phyloP scores from a whole-genome alignment of 768 basidiomycete species.

The Antrodiella citrinella region DNA sequence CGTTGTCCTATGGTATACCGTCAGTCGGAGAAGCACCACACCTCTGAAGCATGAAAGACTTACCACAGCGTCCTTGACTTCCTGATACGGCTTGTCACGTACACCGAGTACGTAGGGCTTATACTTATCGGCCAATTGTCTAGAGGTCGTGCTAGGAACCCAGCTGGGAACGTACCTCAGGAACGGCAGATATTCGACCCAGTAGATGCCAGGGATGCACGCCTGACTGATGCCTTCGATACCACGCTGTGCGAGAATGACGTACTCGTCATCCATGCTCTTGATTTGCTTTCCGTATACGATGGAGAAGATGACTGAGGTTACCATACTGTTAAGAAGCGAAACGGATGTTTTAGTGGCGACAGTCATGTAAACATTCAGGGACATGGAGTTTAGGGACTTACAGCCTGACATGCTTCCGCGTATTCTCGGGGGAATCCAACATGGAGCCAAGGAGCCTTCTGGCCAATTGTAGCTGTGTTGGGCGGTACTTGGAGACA shows the following conservation, averaged over 20 bases:
- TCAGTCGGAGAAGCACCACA: neutral
- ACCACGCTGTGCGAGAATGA: neutral
- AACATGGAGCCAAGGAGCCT: neutral
- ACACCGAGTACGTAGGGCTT: neutral
- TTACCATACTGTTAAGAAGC: neutral
- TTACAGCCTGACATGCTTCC: neutral
- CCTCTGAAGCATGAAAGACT: neutral
- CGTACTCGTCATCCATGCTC: neutral
- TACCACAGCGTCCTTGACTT: neutral
- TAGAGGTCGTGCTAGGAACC: neutral
- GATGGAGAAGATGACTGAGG: constrained; percentile 1
- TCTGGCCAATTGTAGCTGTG: neutral
- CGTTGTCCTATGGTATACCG: neutral
- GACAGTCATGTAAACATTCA: neutral
- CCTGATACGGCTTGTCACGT: neutral
- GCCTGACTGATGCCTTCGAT: neutral
- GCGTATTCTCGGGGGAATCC: neutral
- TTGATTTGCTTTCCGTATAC: neutral
- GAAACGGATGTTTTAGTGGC: neutral
- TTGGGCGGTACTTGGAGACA: neutral
- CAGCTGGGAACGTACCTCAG: neutral
- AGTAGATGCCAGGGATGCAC: neutral
- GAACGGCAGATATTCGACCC: neutral
- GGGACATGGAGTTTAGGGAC: neutral
- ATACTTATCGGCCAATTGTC: neutral